Percentiles rank a stretch among this genome's conserved stretches.
Evolutionary conservation across 495 filamentous ascomycete genomes (phyloP).

Genomic region (Penicillium pancosmium): DNA sequence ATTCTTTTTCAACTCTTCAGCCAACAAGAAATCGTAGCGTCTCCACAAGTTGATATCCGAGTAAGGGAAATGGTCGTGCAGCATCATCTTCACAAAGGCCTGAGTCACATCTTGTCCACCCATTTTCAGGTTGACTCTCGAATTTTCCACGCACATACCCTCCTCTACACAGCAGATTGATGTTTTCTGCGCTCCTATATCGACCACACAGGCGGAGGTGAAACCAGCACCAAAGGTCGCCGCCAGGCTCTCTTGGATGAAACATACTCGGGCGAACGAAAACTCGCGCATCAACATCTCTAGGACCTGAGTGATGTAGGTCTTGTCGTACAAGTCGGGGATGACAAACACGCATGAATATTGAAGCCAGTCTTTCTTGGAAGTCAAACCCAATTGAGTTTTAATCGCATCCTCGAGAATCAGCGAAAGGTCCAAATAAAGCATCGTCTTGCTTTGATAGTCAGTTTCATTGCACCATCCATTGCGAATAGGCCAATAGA

Average conservation of each 20-base stretch:
- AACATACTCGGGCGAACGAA: constrained; percentile 82
- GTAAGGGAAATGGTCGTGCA: constrained; percentile 93
- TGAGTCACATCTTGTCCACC: constrained; percentile 93
- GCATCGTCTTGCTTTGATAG: constrained; percentile 71
- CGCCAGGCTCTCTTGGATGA: constrained; percentile 93
- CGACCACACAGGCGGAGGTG: constrained; percentile 89
- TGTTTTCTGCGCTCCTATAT: constrained; percentile 96
- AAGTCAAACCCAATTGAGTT: constrained; percentile 74
- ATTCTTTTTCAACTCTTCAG: constrained; percentile 92
- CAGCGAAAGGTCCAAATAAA: constrained; percentile 82
- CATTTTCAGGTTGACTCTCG: constrained; percentile 88
- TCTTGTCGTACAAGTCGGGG: constrained; percentile 93
- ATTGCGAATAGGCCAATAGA: constrained; percentile 87
- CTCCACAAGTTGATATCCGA: constrained; percentile 87
- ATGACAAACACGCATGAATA: constrained; percentile 95
- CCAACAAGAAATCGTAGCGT: constrained; percentile 88
- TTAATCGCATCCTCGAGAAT: constrained; percentile 87
- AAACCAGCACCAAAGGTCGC: constrained; percentile 97
- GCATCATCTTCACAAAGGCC: constrained; percentile 94
- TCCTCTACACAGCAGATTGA: constrained; percentile 98
- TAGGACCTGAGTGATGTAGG: constrained; percentile 80
- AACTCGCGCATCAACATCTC: constrained; percentile 87
- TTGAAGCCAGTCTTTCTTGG: constrained; percentile 78
- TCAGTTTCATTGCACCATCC: constrained; percentile 90
- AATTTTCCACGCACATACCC: constrained; percentile 91